Conservation (phyloP, 1,284 basidiomycete species). For the Malassezia arunalokei region DNA sequence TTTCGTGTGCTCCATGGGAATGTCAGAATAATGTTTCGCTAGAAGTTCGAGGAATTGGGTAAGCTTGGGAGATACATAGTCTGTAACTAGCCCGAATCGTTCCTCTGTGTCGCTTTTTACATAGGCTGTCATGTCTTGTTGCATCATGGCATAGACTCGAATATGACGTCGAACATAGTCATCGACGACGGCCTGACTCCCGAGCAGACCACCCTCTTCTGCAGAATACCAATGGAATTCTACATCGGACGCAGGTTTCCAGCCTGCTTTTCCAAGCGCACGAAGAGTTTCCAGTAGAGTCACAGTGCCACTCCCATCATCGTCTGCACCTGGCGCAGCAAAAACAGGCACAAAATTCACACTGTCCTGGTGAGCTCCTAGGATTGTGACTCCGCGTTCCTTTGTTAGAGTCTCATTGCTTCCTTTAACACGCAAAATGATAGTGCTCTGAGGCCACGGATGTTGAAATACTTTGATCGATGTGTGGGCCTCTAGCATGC, state of each 20-base stretch:
- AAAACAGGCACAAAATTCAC: constrained; percentile 39
- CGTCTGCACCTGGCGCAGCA: constrained; percentile 51
- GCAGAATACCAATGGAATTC: constrained; percentile 96
- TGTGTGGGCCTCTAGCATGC: constrained; percentile 4
- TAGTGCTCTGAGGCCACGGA: constrained; percentile 79
- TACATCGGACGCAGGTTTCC: constrained; percentile 60
- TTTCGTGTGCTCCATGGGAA: constrained; percentile 50
- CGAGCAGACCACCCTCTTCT: constrained; percentile 84
- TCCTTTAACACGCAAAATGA: constrained; percentile 51
- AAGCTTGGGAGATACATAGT: constrained; percentile 61
- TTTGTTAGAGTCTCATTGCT: constrained; percentile 18
- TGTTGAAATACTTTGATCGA: constrained; percentile 69
- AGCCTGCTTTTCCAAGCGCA: constrained; percentile 65
- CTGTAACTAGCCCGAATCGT: constrained; percentile 77
- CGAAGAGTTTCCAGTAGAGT: constrained; percentile 82
- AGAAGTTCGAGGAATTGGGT: constrained; percentile 63
- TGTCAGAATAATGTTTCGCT: constrained; percentile 57
- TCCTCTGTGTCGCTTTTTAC: constrained; percentile 77
- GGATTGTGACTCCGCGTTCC: constrained; percentile 51
- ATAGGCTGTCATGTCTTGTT: constrained; percentile 57
- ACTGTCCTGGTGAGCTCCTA: constrained; percentile 81
- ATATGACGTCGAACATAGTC: constrained; percentile 58
- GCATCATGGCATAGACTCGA: constrained; percentile 68
- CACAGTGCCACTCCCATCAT: constrained; percentile 83
- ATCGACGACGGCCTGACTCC: constrained; percentile 77